Base-by-base conservation (phyloP, 2,329 filamentous ascomycete species). In the Neofusicoccum kwambonambiense region DNA sequence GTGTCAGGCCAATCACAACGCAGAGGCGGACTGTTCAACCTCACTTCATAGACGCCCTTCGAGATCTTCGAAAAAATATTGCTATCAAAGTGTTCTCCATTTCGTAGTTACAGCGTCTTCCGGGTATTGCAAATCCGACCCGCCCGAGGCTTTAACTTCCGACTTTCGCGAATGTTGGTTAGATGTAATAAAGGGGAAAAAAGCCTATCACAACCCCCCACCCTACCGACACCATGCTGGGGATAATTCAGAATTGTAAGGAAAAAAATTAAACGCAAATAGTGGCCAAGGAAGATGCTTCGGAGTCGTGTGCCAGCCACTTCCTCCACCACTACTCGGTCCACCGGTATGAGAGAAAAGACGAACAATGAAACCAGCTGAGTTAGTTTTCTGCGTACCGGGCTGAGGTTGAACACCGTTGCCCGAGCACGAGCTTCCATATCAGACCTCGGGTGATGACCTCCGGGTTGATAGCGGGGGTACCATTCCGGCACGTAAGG, bases 211-310 rank as follows among this genome's bases (percentile, higher is more conserved):
- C 50, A 50, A 47, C 31, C 34, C 60, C 50, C 49, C 50, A 52
- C 51, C 49, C 49, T 63, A 54, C 61, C 61, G 62, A 64, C 62
- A 64, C 62, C 62, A 57, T 57, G 62, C 62, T 64, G 44, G 42
- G 41, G 49, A 56, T 54, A 54, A 63, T 54, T 63, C 49, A 45
- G 61, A 54, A 63, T 35, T 19, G 49, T 42, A 44, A 51, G 42
- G 54, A 22, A 58, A 27, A 54, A 54, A 58, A 54, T 51, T 52
- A 51, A 52, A 54, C 61, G 31, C 61, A 52, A 64, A 49, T 56
- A 56, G 50, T 56, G 44, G 50, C 62, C 62, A 51, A 64, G 62
- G 35, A 57, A 50, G 41, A 42, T 44, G 51, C 45, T 50, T 64
- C 49, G 50, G 41, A 60, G 56, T 37, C 42, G 49, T 63, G 61